Base-by-base conservation (phyloP, 805 yeast species). In the Kluyveromyces wickerhamii region DNA sequence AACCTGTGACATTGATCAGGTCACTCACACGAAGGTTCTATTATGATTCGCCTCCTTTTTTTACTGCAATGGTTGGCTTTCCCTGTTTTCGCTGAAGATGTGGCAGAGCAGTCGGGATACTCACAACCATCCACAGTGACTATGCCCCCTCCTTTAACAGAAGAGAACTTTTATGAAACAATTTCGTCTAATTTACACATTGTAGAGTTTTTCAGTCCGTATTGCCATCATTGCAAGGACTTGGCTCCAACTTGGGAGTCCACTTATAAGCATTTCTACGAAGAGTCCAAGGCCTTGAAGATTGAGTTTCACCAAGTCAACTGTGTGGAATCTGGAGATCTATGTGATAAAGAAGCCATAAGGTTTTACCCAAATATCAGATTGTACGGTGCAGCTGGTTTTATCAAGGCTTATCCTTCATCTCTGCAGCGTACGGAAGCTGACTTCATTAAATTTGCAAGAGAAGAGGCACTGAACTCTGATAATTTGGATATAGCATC, bases 201-300 rank as follows among this genome's bases (percentile, higher is more conserved):
- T 50, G 78, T 89, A 21, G 96, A 89, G 60, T 88, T 86, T 59
- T 92, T 61, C 54, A 85, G 95, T 21, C 98, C 98, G 0, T 79
- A 79, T 49, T 92, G 98, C 55, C 55, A 63, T 6, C 97, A 89
- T 59, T 92, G 98, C 61, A 70, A 63, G 41, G 66, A 62, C 6
- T 61, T 92, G 35, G 92, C 84, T 2, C 97, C 98, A 1, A 67
- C 62, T 6, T 92, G 97, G 96, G 71, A 75, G 39, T 65, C 69
- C 37, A 71, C 89, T 0, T 83, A 74, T 60, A 47, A 63, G 16
- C 54, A 57, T 4, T 70, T 73, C 46, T 56, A 66, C 23, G 53
- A 58, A 7, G 77, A 72, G 24, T 67, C 69, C 29, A 51, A 62
- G 12, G 45, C 57, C 7, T 45, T 71, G 33, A 43, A 48, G 21